Percentiles rank a stretch among this genome's conserved stretches.
Conservation (phyloP, 192 early-diverging fungal genomes). For the Coemansia reversa region DNA sequence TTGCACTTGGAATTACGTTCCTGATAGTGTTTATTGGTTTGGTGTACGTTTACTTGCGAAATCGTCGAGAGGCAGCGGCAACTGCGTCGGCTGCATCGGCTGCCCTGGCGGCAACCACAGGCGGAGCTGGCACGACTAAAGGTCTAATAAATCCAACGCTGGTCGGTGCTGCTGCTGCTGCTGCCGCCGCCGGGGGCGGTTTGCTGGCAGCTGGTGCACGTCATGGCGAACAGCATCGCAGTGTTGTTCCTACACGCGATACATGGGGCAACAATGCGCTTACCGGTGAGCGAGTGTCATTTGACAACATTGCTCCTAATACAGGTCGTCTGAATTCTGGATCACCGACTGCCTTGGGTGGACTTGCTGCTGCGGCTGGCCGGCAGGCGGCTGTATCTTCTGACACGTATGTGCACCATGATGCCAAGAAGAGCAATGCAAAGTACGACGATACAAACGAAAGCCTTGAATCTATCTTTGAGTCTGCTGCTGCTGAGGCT, state of each 20-base stretch:
- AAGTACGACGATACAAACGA: slow-evolving; percentile 38
- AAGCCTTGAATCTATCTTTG: slow-evolving; percentile 52
- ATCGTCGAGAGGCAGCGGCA: slow-evolving; percentile 52
- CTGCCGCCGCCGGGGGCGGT: slow-evolving; percentile 23
- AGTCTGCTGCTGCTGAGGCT: slow-evolving; percentile 49
- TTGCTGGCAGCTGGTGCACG: slow-evolving; percentile 20
- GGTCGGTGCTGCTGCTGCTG: slow-evolving; percentile 16
- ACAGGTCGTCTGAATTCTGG: slow-evolving; percentile 45
- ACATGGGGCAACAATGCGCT: slow-evolving; percentile 33
- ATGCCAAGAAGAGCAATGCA: slow-evolving; percentile 18
- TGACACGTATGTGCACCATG: slow-evolving; percentile 45
- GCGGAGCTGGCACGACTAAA: slow-evolving; percentile 36
- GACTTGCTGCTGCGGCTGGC: slow-evolving; percentile 35
- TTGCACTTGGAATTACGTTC: slow-evolving; percentile 65
- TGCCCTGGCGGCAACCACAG: slow-evolving; percentile 41
- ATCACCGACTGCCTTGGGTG: slow-evolving; percentile 31
- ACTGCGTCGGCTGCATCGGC: slow-evolving; percentile 54
- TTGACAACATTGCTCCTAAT: slow-evolving; percentile 44
- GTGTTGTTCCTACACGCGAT: slow-evolving; percentile 21
- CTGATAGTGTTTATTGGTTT: slow-evolving; percentile 62
- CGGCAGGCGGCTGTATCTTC: slow-evolving; percentile 48
- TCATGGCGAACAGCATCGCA: slow-evolving; percentile 15
- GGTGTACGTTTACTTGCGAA: slow-evolving; percentile 57
- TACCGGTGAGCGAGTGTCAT: slow-evolving; percentile 46
- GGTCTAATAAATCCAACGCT: slow-evolving; percentile 13